These are phyloP conservation scores for Kodamaea sp. DNA, from an alignment of 1,139 yeast genomes.

Conservation along the genomic window DNA sequence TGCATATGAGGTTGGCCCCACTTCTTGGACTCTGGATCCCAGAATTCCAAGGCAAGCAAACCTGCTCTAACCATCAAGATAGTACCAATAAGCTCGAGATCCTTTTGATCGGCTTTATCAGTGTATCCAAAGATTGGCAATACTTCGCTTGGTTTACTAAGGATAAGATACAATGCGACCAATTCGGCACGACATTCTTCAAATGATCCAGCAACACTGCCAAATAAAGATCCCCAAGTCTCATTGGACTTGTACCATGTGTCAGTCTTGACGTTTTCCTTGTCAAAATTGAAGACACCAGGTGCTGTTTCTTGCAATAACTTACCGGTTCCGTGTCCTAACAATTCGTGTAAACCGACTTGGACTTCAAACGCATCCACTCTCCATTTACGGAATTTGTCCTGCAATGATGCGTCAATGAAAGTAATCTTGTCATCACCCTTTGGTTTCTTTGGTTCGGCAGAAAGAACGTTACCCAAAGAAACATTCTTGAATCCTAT, in stretches of 20 bases:
- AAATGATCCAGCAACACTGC: slow-evolving; percentile 78
- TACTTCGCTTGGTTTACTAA: slow-evolving; percentile 58
- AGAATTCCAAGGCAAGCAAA: slow-evolving; percentile 73
- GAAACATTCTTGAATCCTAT: slow-evolving; percentile 89
- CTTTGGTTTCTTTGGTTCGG: slow-evolving; percentile 61
- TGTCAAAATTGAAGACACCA: slow-evolving; percentile 73
- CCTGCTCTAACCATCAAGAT: slow-evolving; percentile 90
- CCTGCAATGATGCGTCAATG: slow-evolving; percentile 52
- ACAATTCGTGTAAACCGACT: slow-evolving; percentile 86
- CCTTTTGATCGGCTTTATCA: slow-evolving; percentile 57
- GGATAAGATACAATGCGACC: slow-evolving; percentile 79
- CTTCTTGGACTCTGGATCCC: slow-evolving; percentile 78
- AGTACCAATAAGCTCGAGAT: slow-evolving; percentile 65
- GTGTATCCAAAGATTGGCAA: slow-evolving; percentile 72
- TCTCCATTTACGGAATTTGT: slow-evolving; percentile 66
- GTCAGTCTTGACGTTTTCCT: slow-evolving; percentile 61
- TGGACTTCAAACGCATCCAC: slow-evolving; percentile 88
- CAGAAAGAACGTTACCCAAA: slow-evolving; percentile 78
- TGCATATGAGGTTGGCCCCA: slow-evolving; percentile 99
- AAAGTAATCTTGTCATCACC: slow-evolving; percentile 72
- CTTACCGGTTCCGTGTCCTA: slow-evolving; percentile 94
- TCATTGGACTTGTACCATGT: slow-evolving; percentile 78
- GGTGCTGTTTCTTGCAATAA: slow-evolving; percentile 64
- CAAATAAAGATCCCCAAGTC: slow-evolving; percentile 88
- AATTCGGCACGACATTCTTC: slow-evolving; percentile 94